Evolutionary conservation across 148 eudicot genomes (phyloP).

Genomic region (Pouteria glomerata): DNA sequence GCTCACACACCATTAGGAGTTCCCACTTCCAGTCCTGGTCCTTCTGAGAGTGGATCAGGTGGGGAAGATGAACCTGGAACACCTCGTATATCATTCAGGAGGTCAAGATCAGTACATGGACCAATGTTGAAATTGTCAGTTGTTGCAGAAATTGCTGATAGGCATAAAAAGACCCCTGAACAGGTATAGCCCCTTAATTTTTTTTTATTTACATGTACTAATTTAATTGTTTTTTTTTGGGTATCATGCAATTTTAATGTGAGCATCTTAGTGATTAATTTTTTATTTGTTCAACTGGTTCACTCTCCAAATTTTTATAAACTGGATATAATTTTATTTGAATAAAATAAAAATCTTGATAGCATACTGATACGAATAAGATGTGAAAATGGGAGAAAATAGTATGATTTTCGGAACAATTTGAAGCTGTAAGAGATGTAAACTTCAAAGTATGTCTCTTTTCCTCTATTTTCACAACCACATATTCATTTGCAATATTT

Average conservation of each 20-base stretch:
- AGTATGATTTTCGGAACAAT: no score
- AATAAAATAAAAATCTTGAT: background rate
- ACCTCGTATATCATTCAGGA: slow-evolving; percentile 29
- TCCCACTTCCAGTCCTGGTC: slow-evolving; percentile 17
- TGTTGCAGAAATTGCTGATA: slow-evolving; percentile 30
- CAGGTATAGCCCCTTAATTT: slow-evolving; percentile 19
- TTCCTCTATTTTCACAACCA: no score
- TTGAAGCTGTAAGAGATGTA: no score
- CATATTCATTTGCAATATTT: no score
- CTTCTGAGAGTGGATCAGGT: slow-evolving; percentile 24
- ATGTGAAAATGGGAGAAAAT: background rate
- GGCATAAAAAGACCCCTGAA: slow-evolving; percentile 30
- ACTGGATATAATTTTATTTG: background rate
- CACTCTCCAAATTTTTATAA: background rate
- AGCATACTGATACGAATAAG: background rate
- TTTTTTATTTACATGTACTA: background rate
- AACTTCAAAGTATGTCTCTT: no score
- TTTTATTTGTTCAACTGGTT: background rate
- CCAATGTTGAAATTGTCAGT: slow-evolving; percentile 31
- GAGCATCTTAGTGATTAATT: background rate
- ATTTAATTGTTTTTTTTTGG: background rate
- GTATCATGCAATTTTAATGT: background rate
- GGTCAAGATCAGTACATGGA: slow-evolving; percentile 35
- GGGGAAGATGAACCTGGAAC: slow-evolving; percentile 33
- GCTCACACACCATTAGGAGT: slow-evolving; percentile 35